phyloP scores from a whole-genome alignment of 305 asterid species.

The Striga hermonthica region DNA sequence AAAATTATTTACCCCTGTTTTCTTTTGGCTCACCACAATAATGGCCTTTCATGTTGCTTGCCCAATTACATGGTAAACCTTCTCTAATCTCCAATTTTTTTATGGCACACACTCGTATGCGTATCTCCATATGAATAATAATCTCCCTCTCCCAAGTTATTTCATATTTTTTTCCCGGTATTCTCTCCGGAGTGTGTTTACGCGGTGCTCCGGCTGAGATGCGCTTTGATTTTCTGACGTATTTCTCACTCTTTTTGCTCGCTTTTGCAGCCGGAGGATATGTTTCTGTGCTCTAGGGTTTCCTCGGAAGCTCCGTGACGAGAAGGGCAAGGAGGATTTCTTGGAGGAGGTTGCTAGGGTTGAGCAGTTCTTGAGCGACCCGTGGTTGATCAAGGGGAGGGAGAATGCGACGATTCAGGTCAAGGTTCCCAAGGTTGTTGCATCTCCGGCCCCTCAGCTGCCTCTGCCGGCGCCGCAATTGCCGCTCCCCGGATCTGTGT shows the following conservation, averaged over 20 bases:
- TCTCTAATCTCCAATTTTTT: conserved; percentile 20
- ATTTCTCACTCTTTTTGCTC: conserved; percentile 30
- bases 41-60: conserved; percentile 83
- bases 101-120: conserved; percentile 15
- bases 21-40: conserved; percentile 22
- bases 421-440: conserved; percentile 75
- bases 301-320: conserved; percentile 53
- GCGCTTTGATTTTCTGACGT: conserved; percentile 32
- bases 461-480: conserved; percentile 38
- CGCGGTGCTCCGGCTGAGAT: conserved; percentile 26
- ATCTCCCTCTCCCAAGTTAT: conserved; percentile 25
- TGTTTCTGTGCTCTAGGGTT: conserved; percentile 84
- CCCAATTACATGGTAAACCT: conserved; percentile 86
- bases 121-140: conserved; percentile 16
- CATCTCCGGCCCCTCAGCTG: conserved; percentile 46
- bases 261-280: conserved; percentile 69
- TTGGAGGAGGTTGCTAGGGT: conserved; percentile 60
- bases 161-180: conserved; percentile 19
- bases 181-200: conserved; percentile 33
- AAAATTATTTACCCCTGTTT: conserved; percentile 26
- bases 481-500: conserved; percentile 30
- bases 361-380: conserved; percentile 78
- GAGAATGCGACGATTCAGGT: conserved; percentile 79
- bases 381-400: conserved; percentile 71
- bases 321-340: conserved; percentile 56